Evolutionary conservation across 805 yeast genomes (phyloP).

Genomic region (Starmerella gropengiesseri): DNA sequence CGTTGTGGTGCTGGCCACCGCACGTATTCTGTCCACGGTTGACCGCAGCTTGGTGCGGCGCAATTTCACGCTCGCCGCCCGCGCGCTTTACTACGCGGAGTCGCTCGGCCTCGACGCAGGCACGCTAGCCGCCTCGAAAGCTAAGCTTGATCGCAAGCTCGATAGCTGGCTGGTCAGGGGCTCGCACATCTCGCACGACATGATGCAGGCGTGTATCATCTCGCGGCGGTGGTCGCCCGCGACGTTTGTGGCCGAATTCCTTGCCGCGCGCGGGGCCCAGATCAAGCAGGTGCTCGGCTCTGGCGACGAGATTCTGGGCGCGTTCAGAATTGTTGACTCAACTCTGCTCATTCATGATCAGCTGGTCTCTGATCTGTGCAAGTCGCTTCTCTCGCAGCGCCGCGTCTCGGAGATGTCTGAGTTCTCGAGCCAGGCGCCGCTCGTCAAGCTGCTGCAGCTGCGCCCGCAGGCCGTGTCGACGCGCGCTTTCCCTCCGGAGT

Average conservation of each 20-base stretch:
- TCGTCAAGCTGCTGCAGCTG: neutral
- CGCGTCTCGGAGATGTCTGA: constrained; percentile 15
- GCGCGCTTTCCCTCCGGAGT: constrained; percentile 15
- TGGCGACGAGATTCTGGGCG: constrained; percentile 3
- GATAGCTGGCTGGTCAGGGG: constrained; percentile 10
- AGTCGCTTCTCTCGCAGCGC: constrained; percentile 14
- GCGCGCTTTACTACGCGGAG: constrained; percentile 11
- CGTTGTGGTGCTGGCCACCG: neutral
- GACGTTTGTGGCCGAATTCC: constrained; percentile 13
- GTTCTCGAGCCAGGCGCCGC: constrained; percentile 2
- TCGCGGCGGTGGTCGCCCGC: constrained; percentile 13
- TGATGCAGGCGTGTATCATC: constrained; percentile 23
- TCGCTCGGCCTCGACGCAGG: neutral
- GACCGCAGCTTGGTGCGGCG: constrained; percentile 11
- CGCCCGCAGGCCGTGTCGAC: neutral
- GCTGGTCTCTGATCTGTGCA: constrained; percentile 14
- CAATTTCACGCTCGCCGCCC: constrained; percentile 13
- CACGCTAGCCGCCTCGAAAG: neutral
- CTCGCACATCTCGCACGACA: constrained; percentile 14
- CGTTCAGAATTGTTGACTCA: constrained; percentile 17
- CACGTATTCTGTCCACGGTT: constrained; percentile 4
- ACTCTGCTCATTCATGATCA: constrained; percentile 17
- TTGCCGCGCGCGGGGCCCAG: constrained; percentile 9
- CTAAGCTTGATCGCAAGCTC: constrained; percentile 6
- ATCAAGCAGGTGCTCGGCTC: constrained; percentile 6